Percentiles rank a stretch among this genome's conserved stretches.
phyloP scores from a whole-genome alignment of 23 red algal genomes.

The Gracilaria vermiculophylla region DNA sequence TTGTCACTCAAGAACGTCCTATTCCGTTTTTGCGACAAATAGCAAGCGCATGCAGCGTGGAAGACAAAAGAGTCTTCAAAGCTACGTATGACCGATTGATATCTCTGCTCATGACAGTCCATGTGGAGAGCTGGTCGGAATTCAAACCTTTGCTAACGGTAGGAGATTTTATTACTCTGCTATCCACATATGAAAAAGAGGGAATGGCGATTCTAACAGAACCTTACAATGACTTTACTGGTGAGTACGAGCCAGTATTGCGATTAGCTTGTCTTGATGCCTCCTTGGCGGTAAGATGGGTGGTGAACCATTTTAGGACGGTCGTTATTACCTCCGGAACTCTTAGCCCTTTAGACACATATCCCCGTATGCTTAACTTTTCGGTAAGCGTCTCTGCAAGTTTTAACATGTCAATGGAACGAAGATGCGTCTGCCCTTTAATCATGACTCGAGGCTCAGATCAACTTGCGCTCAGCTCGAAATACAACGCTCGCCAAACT shows the following conservation, averaged over 20 bases:
- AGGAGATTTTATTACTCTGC: constrained; percentile 85
- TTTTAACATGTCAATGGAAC: constrained; percentile 87
- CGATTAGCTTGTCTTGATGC: constrained; percentile 93
- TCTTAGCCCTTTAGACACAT: constrained; percentile 87
- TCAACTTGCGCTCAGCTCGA: constrained; percentile 89
- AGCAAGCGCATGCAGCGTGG: constrained; percentile 23
- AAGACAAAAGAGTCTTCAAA: constrained; percentile 75
- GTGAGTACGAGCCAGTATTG: constrained; percentile 83
- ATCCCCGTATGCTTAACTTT: constrained; percentile 92
- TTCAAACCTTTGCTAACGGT: constrained; percentile 76
- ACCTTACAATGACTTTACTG: constrained; percentile 90
- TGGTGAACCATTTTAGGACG: constrained; percentile 85
- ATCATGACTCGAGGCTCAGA: constrained; percentile 89
- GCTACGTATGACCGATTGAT: constrained; percentile 78
- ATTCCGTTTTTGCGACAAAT: constrained; percentile 66
- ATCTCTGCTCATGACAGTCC: constrained; percentile 77
- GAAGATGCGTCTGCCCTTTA: constrained; percentile 90
- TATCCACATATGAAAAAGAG: constrained; percentile 81
- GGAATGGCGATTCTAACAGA: constrained; percentile 91
- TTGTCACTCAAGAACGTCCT: constrained; percentile 63
- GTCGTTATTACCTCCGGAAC: constrained; percentile 97
- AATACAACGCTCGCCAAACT: constrained; percentile 81
- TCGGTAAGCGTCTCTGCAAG: constrained; percentile 71
- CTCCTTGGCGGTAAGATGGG: constrained; percentile 81
- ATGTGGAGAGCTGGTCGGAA: constrained; percentile 72